phyloP scores from a whole-genome alignment of 805 yeast genomes.

The Candida saitoana region DNA sequence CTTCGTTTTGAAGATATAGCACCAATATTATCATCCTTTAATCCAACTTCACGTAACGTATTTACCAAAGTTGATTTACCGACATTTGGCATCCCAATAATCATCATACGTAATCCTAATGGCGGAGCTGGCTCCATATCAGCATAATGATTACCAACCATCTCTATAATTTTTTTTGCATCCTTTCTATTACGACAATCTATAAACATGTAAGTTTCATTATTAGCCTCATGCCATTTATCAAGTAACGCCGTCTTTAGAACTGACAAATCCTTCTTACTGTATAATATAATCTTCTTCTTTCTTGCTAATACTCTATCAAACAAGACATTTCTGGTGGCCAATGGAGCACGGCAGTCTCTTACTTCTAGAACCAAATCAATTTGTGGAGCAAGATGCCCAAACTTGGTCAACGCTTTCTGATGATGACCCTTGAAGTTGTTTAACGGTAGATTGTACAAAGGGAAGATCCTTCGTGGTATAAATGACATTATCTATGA shows the following conservation, averaged over 20 bases:
- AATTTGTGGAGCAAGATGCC: constrained; percentile 68
- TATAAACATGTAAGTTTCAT: constrained; percentile 42
- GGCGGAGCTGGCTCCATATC: constrained; percentile 70
- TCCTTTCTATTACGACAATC: constrained; percentile 54
- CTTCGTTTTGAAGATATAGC: constrained; percentile 34
- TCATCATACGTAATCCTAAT: constrained; percentile 68
- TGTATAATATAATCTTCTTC: constrained; percentile 62
- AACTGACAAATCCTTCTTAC: constrained; percentile 65
- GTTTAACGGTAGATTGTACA: constrained; percentile 61
- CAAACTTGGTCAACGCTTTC: constrained; percentile 66
- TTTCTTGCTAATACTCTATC: constrained; percentile 59
- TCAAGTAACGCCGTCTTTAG: constrained; percentile 32
- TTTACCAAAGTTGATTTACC: constrained; percentile 91
- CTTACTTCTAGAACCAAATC: constrained; percentile 81
- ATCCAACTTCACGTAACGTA: constrained; percentile 50
- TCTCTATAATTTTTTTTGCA: constrained; percentile 46
- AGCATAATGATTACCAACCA: constrained; percentile 43
- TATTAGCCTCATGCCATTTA: constrained; percentile 28
- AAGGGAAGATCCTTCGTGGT: constrained; percentile 74
- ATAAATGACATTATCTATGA: constrained; percentile 45
- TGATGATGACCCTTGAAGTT: constrained; percentile 91
- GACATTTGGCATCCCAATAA: constrained; percentile 96
- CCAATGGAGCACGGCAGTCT: constrained; percentile 85
- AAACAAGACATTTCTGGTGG: constrained; percentile 76
- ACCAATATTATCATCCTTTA: constrained; percentile 16